A percentile compares a stretch with the other conserved stretches of the same genome.
phyloP scores from a whole-genome alignment of 305 asterid species.

The Striga hermonthica region DNA sequence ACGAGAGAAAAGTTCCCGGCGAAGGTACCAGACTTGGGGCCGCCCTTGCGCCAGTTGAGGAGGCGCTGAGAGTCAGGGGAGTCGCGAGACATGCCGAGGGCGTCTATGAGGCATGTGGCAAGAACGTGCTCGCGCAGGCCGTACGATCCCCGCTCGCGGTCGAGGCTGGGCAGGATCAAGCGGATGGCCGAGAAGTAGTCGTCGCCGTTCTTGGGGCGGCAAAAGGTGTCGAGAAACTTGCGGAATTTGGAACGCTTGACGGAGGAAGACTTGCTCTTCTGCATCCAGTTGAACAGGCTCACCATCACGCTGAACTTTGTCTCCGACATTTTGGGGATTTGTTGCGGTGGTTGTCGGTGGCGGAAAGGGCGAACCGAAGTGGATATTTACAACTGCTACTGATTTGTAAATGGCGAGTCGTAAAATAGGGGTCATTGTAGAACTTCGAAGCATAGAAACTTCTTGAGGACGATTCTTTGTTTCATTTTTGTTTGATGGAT shows the following conservation, averaged over 20 bases:
- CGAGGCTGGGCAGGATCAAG: conserved; percentile 72
- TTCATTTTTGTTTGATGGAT: no score
- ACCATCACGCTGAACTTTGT: conserved; percentile 80
- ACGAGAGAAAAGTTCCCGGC: conserved; percentile 86
- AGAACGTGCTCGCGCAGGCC: conserved; percentile 91
- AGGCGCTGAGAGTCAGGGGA: conserved; percentile 79
- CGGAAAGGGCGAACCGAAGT: not conserved
- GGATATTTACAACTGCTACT: not conserved
- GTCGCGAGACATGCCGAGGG: conserved; percentile 86
- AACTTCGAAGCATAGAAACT: no score
- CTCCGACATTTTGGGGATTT: conserved; percentile 35
- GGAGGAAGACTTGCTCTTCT: conserved; percentile 63
- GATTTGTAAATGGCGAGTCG: conserved; percentile 18
- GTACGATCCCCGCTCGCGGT: conserved; percentile 88
- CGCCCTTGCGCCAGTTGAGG: conserved; percentile 93
- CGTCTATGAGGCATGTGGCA: conserved; percentile 84
- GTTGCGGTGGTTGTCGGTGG: conserved; percentile 14
- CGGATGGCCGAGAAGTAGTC: conserved; percentile 84
- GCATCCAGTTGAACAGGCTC: conserved; percentile 79
- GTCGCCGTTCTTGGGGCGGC: conserved; percentile 62
- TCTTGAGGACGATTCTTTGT: no score
- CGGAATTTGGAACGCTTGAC: conserved; percentile 79
- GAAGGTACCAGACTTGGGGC: conserved; percentile 67
- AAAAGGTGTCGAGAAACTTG: conserved; percentile 79
- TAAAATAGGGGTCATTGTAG: conserved; percentile 27